A percentile compares a stretch with the other conserved stretches of the same genome.
These are phyloP conservation scores for Fomitopsis palustris DNA, from an alignment of 1,284 basidiomycete species.

Conservation along the genomic window DNA sequence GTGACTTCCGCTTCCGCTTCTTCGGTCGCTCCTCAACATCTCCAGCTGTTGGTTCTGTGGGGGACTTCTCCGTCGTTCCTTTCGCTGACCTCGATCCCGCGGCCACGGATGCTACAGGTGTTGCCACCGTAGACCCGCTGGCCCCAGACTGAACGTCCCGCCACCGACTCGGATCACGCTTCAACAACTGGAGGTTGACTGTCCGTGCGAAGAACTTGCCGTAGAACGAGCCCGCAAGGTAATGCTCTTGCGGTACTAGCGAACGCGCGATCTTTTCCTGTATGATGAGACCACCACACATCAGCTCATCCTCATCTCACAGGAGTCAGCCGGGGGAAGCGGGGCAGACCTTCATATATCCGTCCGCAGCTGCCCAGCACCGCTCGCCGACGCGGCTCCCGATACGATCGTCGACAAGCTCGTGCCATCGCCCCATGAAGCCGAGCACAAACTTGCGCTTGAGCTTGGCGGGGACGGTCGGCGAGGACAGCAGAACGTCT, in stretches of 20 bases:
- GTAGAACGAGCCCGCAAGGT: slow-evolving; percentile 72
- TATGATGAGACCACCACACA: not conserved
- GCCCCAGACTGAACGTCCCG: slow-evolving; percentile 46
- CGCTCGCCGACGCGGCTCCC: slow-evolving; percentile 87
- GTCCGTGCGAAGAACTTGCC: slow-evolving; percentile 85
- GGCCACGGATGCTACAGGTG: not conserved
- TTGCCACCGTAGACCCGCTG: not conserved
- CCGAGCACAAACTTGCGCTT: slow-evolving; percentile 71
- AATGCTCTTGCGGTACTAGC: slow-evolving; percentile 66
- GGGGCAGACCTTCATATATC: slow-evolving; percentile 75
- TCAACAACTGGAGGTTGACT: slow-evolving; percentile 76
- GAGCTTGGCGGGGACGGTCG: slow-evolving; percentile 60
- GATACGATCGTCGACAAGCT: slow-evolving; percentile 81
- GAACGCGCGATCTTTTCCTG: slow-evolving; percentile 90
- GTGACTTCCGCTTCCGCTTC: slow-evolving; percentile 26
- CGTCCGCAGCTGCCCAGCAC: slow-evolving; percentile 84
- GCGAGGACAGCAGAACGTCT: slow-evolving; percentile 72
- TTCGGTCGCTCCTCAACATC: slow-evolving; percentile 12
- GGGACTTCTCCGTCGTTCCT: not conserved
- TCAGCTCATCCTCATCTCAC: not conserved
- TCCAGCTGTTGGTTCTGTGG: slow-evolving; percentile 11
- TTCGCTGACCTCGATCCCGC: not conserved
- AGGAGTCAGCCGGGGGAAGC: not conserved
- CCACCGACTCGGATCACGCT: slow-evolving; percentile 83
- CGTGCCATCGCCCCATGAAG: slow-evolving; percentile 75